A percentile compares a stretch with the other conserved stretches of the same genome.
phyloP scores from a whole-genome alignment of 2,329 filamentous ascomycete genomes.

The Diaporthe citrichinensis region DNA sequence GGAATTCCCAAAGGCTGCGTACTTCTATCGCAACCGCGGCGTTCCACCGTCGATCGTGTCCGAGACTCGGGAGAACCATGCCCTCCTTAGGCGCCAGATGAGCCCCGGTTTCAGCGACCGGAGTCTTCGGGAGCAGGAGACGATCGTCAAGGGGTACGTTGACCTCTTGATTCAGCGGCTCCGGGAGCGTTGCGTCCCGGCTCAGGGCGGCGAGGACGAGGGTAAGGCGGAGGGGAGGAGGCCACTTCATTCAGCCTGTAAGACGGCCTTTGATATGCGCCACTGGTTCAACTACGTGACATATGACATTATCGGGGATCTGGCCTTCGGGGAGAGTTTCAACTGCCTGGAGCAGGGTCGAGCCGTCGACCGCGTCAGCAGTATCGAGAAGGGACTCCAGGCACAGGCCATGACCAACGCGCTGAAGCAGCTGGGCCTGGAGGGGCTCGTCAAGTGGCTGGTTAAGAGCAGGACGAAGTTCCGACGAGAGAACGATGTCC shows the following conservation, averaged over 20 bases:
- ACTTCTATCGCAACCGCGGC: constrained; percentile 38
- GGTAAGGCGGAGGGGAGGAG: constrained; percentile 15
- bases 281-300: constrained; percentile 53
- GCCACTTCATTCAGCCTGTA: not conserved
- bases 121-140: constrained; percentile 50
- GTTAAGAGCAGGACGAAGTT: constrained; percentile 20
- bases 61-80: constrained; percentile 43
- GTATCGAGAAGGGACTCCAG: constrained; percentile 46
- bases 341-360: constrained; percentile 49
- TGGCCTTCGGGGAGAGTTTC: constrained; percentile 61
- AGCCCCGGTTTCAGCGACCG: constrained; percentile 50
- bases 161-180: constrained; percentile 44
- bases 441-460: constrained; percentile 33
- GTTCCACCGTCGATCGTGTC: constrained; percentile 38
- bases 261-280: constrained; percentile 37
- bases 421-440: constrained; percentile 38
- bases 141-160: constrained; percentile 46
- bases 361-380: constrained; percentile 48
- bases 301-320: constrained; percentile 58
- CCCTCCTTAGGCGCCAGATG: constrained; percentile 44
- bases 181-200: constrained; percentile 18
- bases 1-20: constrained; percentile 40
- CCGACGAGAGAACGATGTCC: not conserved
- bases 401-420: constrained; percentile 9
- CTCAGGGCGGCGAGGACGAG: too few relatives aligned